Evolutionary conservation across 495 filamentous ascomycete genomes (phyloP), one percentile per base, ranked within the genome.

Genomic region (Penicillium paxilli): DNA sequence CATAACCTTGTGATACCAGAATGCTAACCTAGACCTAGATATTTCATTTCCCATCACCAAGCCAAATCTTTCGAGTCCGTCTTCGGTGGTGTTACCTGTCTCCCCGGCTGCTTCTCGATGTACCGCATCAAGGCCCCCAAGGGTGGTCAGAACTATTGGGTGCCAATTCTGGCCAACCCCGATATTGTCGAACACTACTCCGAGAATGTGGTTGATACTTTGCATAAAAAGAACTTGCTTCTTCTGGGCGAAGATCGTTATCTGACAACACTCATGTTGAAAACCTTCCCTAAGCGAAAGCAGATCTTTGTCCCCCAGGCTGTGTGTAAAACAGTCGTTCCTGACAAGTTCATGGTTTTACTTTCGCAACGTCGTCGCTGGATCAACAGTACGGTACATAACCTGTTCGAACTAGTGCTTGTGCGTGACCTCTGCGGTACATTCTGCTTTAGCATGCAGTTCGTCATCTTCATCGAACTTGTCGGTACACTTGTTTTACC

Each of bases 401-500:
- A 99, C 62, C 78, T 98, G 38, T 96, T 99, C 86, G 95, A 99
- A 70, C 83, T 99, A 17, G 89, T 97, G 23, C 83, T 98, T 5
- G 95, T 99, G 22, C 82, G 92, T 46, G 95, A 99, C 76, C 82
- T 99, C 5, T 99, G 95, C 66, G 95, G 95, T 44, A 99, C 95
- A 0, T 99, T 99, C 76, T 99, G 95, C 80, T 99, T 99, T 79
- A 95, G 89, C 74, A 99, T 99, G 95, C 95, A 99, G 69, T 98
- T 98, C 66, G 87, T 98, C 49, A 87, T 99, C 52, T 96, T 91
- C 70, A 91, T 99, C 64, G 94, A 99, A 67, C 80, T 99, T 38
- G 82, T 98, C 44, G 95, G 95, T 42, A 98, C 95, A 0, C 78
- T 98, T 40, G 95, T 99, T 11, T 77, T 99, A 3, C 95, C 94